A percentile compares a stretch with the other conserved stretches of the same genome.
phyloP scores from a whole-genome alignment of 192 early-diverging fungal species.

The Lunasporangiospora selenospora region DNA sequence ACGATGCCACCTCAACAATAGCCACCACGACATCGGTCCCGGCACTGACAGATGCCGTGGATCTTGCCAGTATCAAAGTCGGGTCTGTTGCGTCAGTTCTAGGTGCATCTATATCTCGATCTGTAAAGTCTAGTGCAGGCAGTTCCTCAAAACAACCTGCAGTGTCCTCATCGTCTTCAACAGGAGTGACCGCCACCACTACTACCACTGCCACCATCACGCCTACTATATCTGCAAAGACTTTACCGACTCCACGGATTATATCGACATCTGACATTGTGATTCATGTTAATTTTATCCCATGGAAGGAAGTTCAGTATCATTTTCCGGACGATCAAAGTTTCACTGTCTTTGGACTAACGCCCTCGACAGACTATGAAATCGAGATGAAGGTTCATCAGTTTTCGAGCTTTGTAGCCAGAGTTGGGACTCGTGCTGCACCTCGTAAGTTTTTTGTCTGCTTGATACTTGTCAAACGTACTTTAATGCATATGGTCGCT shows the following conservation, averaged over 20 bases:
- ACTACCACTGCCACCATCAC: no score
- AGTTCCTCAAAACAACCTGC: no score
- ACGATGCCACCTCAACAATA: not conserved
- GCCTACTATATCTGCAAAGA: no score
- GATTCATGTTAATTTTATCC: conserved; percentile 45
- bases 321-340: conserved; percentile 46
- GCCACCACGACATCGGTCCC: not conserved
- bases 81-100: conserved; percentile 19
- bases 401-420: conserved; percentile 42
- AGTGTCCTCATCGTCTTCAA: conserved; percentile 5
- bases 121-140: no score
- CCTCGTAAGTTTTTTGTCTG: conserved; percentile 31
- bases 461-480: no score
- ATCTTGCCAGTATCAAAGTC: conserved; percentile 36
- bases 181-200: conserved; percentile 1
- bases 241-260: conserved; percentile 18
- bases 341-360: conserved; percentile 40
- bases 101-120: no score
- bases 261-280: conserved; percentile 47
- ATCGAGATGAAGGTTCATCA: conserved; percentile 47
- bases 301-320: conserved; percentile 43
- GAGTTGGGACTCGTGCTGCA: conserved; percentile 42
- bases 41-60: conserved; percentile 23
- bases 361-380: conserved; percentile 45
- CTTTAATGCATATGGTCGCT: no score